These are phyloP conservation scores for Malus hybrid DNA, from an alignment of 331 rosid species.

Conservation along the genomic window DNA sequence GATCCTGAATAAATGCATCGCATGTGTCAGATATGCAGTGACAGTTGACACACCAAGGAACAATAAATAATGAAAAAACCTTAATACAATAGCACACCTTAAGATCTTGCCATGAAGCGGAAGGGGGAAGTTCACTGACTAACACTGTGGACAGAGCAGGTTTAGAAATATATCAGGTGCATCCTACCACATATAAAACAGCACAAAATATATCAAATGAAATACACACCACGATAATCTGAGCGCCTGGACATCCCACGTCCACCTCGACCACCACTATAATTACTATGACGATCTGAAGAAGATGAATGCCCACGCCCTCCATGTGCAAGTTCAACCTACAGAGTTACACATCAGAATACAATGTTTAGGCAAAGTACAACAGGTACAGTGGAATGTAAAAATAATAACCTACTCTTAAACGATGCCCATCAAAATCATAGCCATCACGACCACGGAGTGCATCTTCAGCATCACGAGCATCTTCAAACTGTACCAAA, in stretches of 20 bases:
- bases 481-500: constrained; percentile 74
- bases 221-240: constrained; percentile 79
- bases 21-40: neutral
- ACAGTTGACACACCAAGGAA: neutral
- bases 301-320: constrained; percentile 97
- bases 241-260: constrained; percentile 92
- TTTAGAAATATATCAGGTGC: constrained; percentile 7
- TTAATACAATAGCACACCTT: constrained; percentile 46
- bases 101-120: constrained; percentile 99
- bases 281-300: constrained; percentile 65
- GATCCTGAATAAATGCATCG: constrained; percentile 52
- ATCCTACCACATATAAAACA: neutral
- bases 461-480: constrained; percentile 97
- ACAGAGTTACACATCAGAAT: neutral
- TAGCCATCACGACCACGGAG: constrained; percentile 99
- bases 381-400: neutral
- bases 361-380: neutral
- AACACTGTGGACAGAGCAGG: constrained; percentile 42
- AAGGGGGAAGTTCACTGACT: constrained; percentile 83
- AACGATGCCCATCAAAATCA: constrained; percentile 95
- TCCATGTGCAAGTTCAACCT: constrained; percentile 98
- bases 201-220: neutral
- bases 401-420: constrained; percentile 50
- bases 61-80: neutral
- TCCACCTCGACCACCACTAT: constrained; percentile 49